Percentiles rank a stretch among this genome's conserved stretches.
Evolutionary conservation across 1,139 yeast genomes (phyloP).

Genomic region (Candida dubliniensis): DNA sequence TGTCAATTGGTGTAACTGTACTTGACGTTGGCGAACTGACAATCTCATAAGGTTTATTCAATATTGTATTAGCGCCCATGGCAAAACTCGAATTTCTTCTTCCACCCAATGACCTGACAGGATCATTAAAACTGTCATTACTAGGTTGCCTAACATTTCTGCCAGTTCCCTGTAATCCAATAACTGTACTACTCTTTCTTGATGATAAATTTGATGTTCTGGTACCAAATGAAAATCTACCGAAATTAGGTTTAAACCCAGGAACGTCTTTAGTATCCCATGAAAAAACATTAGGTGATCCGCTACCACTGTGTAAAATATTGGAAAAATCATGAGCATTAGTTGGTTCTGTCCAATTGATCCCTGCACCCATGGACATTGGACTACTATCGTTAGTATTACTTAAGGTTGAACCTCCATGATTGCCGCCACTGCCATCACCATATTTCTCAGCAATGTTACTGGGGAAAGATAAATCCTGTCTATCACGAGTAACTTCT

Average conservation of each 20-base stretch:
- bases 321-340: conserved; percentile 40
- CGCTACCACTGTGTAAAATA: conserved; percentile 32
- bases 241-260: conserved; percentile 34
- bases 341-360: no score
- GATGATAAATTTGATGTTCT: conserved; percentile 1
- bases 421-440: conserved; percentile 2
- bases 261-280: conserved; percentile 1
- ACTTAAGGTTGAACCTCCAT: neutral
- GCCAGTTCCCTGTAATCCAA: conserved; percentile 4
- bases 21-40: neutral
- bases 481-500: neutral
- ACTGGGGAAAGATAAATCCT: conserved; percentile 4
- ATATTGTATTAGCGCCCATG: neutral
- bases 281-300: conserved; percentile 18
- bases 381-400: conserved; percentile 2
- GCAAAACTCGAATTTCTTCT: conserved; percentile 1
- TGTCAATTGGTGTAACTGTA: neutral
- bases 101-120: conserved; percentile 5
- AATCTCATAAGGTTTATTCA: neutral
- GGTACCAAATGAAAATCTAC: conserved; percentile 28
- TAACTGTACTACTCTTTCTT: neutral
- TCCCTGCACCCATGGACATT: no score
- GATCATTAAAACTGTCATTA: conserved; percentile 12
- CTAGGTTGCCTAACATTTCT: conserved; percentile 10
- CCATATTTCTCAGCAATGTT: conserved; percentile 5